Evolutionary conservation across 257 asterid species (phyloP).

Genomic region (Nicotiana attenuata): DNA sequence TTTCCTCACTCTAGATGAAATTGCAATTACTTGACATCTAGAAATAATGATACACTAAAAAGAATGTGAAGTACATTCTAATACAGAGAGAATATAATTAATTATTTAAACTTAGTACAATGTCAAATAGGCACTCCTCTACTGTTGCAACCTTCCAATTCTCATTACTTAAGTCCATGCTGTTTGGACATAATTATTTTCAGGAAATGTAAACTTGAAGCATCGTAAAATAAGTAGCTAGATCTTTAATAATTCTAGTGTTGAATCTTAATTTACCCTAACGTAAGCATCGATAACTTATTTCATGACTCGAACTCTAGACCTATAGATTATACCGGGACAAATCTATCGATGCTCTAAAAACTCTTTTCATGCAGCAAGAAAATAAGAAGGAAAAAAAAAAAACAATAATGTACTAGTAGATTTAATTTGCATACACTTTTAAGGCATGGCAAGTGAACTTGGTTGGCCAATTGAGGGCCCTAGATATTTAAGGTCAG

Average conservation of each 20-base stretch:
- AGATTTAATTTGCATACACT: background rate
- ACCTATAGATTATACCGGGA: no score
- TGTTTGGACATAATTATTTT: background rate
- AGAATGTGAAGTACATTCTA: background rate
- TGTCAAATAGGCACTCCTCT: background rate
- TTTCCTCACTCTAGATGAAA: background rate
- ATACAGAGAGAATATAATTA: background rate
- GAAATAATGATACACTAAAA: background rate
- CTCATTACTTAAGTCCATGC: background rate
- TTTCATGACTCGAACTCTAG: no score
- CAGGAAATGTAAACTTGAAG: background rate
- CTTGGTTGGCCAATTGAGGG: background rate
- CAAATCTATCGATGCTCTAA: no score
- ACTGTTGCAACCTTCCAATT: no score
- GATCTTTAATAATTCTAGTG: background rate
- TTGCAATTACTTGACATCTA: background rate
- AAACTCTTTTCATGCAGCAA: no score
- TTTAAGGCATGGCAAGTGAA: background rate
- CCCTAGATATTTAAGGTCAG: no score
- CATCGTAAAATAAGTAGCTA: background rate
- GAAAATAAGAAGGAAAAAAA: no score
- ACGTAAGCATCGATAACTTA: accelerated
- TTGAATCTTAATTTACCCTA: background rate
- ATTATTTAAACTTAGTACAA: no score
- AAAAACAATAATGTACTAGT: no score